phyloP scores from a whole-genome alignment of 345 rosid species.

The Trapa bicornis region DNA sequence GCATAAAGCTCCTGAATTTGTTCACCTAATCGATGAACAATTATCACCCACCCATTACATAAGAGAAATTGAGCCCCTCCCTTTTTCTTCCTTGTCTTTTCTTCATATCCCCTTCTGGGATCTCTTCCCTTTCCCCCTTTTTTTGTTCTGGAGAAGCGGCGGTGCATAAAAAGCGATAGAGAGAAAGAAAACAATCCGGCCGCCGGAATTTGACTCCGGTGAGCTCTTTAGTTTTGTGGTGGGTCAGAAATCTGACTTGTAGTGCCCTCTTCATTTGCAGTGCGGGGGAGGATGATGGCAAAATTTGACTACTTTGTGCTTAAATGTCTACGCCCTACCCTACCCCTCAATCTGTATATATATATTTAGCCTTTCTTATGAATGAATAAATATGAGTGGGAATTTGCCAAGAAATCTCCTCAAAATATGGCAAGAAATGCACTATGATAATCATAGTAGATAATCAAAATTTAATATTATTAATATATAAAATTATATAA shows the following conservation, averaged over 20 bases:
- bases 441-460: too few species aligned
- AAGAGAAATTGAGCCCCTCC: background rate
- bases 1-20: slow-evolving; percentile 52
- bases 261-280: background rate
- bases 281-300: background rate
- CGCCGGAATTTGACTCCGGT: background rate
- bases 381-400: too few species aligned
- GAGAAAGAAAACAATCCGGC: slow-evolving; percentile 2
- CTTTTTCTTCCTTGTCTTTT: background rate
- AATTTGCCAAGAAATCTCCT: too few species aligned
- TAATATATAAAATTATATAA: too few species aligned
- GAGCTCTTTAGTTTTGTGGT: slow-evolving; percentile 1
- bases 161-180: background rate
- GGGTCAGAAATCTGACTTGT: background rate
- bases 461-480: too few species aligned
- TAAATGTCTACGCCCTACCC: background rate
- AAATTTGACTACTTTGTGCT: background rate
- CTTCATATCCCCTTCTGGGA: too few species aligned
- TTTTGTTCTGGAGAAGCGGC: background rate
- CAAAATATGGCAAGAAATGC: too few species aligned
- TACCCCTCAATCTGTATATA: background rate
- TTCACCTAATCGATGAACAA: slow-evolving; percentile 25
- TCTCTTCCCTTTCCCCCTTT: background rate
- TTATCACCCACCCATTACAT: background rate
- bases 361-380: background rate